These are phyloP conservation scores for Themeda triandra DNA, from an alignment of 176 grass and related monocot species.

Conservation along the genomic window DNA sequence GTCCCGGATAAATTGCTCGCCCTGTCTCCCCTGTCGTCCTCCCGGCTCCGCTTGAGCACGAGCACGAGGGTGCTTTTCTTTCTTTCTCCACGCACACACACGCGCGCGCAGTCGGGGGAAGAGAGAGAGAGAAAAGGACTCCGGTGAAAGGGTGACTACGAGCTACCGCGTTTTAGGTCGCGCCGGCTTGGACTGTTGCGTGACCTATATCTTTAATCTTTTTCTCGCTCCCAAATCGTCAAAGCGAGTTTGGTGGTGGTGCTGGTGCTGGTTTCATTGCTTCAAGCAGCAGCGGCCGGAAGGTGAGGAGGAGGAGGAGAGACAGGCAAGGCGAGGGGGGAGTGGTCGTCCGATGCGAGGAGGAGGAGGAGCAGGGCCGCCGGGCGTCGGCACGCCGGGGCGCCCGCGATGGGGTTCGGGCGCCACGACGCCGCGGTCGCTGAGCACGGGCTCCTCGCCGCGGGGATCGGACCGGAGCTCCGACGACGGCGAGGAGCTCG, in stretches of 20 bases:
- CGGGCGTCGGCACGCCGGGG: conserved; percentile 15
- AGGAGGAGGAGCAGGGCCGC: background rate
- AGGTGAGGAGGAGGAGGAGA: background rate
- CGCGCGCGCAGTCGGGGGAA: background rate
- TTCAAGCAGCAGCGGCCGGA: background rate
- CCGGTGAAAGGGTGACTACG: background rate
- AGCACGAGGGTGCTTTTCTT: background rate
- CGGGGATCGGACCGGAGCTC: conserved; percentile 46
- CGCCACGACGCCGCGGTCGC: conserved; percentile 51
- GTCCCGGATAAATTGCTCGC: conserved; percentile 15
- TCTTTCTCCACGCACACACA: background rate
- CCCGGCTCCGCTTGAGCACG: background rate
- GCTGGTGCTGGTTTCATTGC: background rate
- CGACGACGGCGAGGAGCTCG: conserved; percentile 69
- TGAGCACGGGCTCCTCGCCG: conserved; percentile 54
- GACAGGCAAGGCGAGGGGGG: no score
- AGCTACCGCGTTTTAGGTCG: conserved; percentile 36
- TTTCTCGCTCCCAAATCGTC: background rate
- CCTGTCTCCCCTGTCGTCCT: background rate
- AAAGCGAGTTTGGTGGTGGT: conserved; percentile 23
- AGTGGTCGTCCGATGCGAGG: conserved; percentile 15
- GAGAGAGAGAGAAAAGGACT: no score
- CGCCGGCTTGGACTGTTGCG: conserved; percentile 35
- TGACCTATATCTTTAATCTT: background rate
- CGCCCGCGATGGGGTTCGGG: conserved; percentile 46